Evolutionary conservation across 2,329 filamentous ascomycete species (phyloP).

Genomic region (Fusarium oligoseptatum): DNA sequence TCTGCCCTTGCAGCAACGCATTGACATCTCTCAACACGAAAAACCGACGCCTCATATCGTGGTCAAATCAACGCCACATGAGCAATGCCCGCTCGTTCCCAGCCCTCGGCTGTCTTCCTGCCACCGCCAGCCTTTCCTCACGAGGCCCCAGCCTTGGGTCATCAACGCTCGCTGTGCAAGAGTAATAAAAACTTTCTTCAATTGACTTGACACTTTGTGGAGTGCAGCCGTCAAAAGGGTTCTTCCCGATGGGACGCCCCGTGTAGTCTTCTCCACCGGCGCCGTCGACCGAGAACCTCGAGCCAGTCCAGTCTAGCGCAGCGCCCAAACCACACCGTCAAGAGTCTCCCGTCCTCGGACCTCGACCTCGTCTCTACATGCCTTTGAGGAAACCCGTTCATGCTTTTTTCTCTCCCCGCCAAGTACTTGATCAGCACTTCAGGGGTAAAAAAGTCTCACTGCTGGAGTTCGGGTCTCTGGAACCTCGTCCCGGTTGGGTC

Average conservation of each 20-base stretch:
- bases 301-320: constrained; percentile 23
- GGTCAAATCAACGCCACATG: constrained; percentile 28
- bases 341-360: constrained; percentile 24
- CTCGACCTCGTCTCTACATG: constrained; percentile 1
- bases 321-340: constrained; percentile 25
- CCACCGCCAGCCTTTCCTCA: constrained; percentile 16
- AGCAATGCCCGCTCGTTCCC: constrained; percentile 22
- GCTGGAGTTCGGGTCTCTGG: constrained; percentile 6
- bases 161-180: constrained; percentile 15
- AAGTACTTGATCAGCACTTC: constrained; percentile 28
- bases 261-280: constrained; percentile 34
- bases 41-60: neutral
- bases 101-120: constrained; percentile 22
- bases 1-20: constrained; percentile 22
- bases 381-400: constrained; percentile 10
- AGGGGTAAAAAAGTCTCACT: constrained; percentile 14
- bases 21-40: constrained; percentile 7
- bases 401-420: constrained; percentile 15
- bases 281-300: constrained; percentile 24
- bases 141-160: constrained; percentile 15
- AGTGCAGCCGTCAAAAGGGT: constrained; percentile 44
- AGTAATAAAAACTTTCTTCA: constrained; percentile 15
- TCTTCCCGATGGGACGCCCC: constrained; percentile 48
- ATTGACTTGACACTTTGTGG: constrained; percentile 43
- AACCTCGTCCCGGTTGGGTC: constrained; percentile 18